Percentiles rank a stretch among this genome's conserved stretches.
Evolutionary conservation across 2,329 filamentous ascomycete genomes (phyloP).

Genomic region (Talaromyces amestolkiae): DNA sequence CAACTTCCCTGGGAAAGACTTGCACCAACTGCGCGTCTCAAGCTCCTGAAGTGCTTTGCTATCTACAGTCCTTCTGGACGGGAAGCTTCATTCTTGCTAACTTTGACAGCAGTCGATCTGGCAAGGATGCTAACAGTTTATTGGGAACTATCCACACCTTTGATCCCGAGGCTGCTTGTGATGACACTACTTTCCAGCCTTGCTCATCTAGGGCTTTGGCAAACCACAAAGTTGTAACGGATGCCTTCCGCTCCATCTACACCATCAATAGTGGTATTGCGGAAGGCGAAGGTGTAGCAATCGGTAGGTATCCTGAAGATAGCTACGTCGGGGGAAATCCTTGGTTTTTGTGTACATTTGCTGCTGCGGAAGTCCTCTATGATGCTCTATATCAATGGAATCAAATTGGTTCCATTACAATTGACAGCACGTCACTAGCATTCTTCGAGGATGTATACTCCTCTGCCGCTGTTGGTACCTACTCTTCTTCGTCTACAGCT

Average conservation of each 20-base stretch:
- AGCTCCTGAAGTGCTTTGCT: constrained; percentile 69
- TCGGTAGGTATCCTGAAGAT: constrained; percentile 70
- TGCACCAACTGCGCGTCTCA: constrained; percentile 61
- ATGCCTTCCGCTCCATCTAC: constrained; percentile 72
- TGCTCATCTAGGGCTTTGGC: constrained; percentile 66
- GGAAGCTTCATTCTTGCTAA: constrained; percentile 66
- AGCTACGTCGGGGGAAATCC: constrained; percentile 73
- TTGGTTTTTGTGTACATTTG: constrained; percentile 74
- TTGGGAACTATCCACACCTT: constrained; percentile 66
- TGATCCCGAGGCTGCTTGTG: constrained; percentile 64
- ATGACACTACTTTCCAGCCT: constrained; percentile 71
- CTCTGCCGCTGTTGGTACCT: constrained; percentile 61
- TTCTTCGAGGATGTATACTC: constrained; percentile 70
- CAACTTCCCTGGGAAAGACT: constrained; percentile 59
- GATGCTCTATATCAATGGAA: constrained; percentile 73
- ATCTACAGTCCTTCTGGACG: constrained; percentile 71
- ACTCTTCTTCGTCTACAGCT: constrained; percentile 54
- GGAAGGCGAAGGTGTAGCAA: constrained; percentile 58
- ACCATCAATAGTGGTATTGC: constrained; percentile 65
- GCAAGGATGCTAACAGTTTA: constrained; percentile 70
- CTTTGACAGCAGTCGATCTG: constrained; percentile 59
- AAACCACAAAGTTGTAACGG: constrained; percentile 72
- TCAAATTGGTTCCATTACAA: constrained; percentile 58
- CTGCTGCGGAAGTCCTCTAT: constrained; percentile 77
- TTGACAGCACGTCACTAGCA: constrained; percentile 62